Evolutionary conservation across 2,329 filamentous ascomycete species (phyloP), one percentile per base, ranked within the genome.

Genomic region (Thelonectria olida): DNA sequence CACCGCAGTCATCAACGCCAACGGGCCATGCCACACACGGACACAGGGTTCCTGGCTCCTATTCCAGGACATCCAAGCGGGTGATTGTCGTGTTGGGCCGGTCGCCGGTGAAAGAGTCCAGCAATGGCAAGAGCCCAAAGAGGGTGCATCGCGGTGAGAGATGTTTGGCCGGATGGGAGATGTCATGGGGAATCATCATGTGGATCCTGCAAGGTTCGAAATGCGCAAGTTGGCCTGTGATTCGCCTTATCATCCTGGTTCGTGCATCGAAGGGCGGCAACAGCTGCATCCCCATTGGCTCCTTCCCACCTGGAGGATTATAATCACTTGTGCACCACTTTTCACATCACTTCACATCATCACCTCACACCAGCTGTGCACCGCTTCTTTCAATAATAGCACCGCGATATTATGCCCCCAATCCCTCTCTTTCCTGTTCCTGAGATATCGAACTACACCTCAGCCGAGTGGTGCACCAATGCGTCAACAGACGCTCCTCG

Each of bases 201-300:
- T 68, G 64, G 61, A 64, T 61, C 31, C 58, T 56, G 31, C 61
- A 66, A 61, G 68, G 44, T 54, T 20, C 58, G 41, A 38, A 41
- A 54, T 54, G 42, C 41, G n/a, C n/a, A n/a, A 47, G 5, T 31
- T 36, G 39, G 31, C 13, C 28, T 56, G 45, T 72, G 58, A 72
- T 72, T 72, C 57, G 70, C 17, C 20, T 25, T 58, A 62, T 63
- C 44, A 54, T 56, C 58, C 61, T 57, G 66, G 58, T 59, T 42
- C 34, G 44, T 44, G 28, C 58, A 60, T 36, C 54, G 41, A 25
- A 64, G 67, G 70, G 70, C 70, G 70, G 70, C 45, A 72, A 72
- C 52, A 72, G 57, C 17, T 20, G 20, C 49, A 20, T 12, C 50
- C 15, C 68, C 58, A 72, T 72, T 72, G 59, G 70, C 39, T 34